These are phyloP conservation scores for Didymella arachidicola DNA, from an alignment of 2,329 filamentous ascomycete species.

Conservation along the genomic window DNA sequence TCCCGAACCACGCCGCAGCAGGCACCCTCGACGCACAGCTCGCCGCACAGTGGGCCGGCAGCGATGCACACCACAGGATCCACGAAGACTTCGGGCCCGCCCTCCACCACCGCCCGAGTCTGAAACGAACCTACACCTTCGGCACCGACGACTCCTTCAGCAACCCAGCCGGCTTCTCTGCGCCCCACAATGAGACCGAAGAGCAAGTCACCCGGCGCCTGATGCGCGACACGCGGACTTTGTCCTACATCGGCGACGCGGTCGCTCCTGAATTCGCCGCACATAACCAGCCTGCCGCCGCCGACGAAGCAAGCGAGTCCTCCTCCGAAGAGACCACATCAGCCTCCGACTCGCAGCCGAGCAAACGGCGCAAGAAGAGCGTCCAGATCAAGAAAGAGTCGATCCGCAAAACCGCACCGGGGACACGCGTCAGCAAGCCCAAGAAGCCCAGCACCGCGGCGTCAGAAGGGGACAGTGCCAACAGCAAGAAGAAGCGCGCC, in stretches of 20 bases:
- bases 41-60: conserved; percentile 38
- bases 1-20: conserved; percentile 40
- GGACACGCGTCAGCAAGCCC: conserved; percentile 28
- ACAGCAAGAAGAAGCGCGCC: conserved; percentile 39
- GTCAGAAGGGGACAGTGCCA: neutral
- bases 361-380: conserved; percentile 40
- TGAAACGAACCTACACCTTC: conserved; percentile 47
- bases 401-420: conserved; percentile 29
- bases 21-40: conserved; percentile 42
- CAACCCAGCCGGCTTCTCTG: conserved; percentile 39
- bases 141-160: conserved; percentile 49
- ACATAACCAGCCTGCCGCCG: conserved; percentile 3
- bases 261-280: conserved; percentile 22
- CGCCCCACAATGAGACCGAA: conserved; percentile 34
- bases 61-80: conserved; percentile 29
- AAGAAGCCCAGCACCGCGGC: conserved; percentile 33
- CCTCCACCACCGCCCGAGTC: conserved; percentile 22
- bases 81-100: conserved; percentile 30
- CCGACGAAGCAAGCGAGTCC: conserved; percentile 25
- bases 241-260: conserved; percentile 23
- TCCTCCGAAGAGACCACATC: conserved; percentile 34
- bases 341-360: conserved; percentile 32
- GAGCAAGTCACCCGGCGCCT: conserved; percentile 36
- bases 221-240: conserved; percentile 35
- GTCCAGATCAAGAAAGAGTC: conserved; percentile 24